A percentile compares a stretch with the other conserved stretches of the same genome.
These are phyloP conservation scores for Verticillium isaacii DNA, from an alignment of 2,329 filamentous ascomycete species.

Conservation along the genomic window DNA sequence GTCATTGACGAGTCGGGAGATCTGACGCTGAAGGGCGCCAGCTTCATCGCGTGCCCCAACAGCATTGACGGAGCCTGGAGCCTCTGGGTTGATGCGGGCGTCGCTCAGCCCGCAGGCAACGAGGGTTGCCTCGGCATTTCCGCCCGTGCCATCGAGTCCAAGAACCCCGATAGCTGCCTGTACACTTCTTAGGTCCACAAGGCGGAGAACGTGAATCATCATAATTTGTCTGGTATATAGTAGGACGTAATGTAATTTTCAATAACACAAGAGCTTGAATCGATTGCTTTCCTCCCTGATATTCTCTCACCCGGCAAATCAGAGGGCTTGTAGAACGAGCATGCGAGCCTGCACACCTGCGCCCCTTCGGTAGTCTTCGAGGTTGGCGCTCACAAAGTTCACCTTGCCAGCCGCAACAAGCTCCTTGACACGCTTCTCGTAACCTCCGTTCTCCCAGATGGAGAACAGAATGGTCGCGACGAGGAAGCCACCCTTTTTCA, in stretches of 20 bases:
- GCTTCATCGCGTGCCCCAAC: conserved; percentile 49
- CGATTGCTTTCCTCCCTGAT: not conserved
- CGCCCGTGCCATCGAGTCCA: conserved; percentile 21
- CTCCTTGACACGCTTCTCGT: conserved; percentile 36
- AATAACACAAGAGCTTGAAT: not conserved
- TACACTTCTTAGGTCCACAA: conserved; percentile 20
- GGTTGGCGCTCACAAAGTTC: conserved; percentile 20
- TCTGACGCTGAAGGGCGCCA: conserved; percentile 38
- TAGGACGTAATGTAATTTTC: not conserved
- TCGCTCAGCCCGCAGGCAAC: conserved; percentile 28
- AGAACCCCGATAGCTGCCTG: conserved; percentile 28
- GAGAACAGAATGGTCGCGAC: conserved; percentile 45
- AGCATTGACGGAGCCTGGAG: conserved; percentile 36
- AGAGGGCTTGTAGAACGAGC: conserved; percentile 19
- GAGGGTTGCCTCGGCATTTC: conserved; percentile 30
- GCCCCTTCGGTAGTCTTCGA: conserved; percentile 25
- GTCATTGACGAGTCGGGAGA: conserved; percentile 33
- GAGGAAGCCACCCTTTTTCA: conserved; percentile 40
- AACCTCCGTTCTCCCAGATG: conserved; percentile 44
- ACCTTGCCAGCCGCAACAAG: conserved; percentile 21
- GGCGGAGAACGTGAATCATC: not conserved
- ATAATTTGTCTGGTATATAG: not conserved
- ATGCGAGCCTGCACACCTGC: conserved; percentile 24
- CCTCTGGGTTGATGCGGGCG: conserved; percentile 28
- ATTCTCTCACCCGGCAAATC: not conserved